These are phyloP conservation scores for Schizochytrium sp. DNA, from an alignment of 108 stramenopile genomes.

Conservation along the genomic window DNA sequence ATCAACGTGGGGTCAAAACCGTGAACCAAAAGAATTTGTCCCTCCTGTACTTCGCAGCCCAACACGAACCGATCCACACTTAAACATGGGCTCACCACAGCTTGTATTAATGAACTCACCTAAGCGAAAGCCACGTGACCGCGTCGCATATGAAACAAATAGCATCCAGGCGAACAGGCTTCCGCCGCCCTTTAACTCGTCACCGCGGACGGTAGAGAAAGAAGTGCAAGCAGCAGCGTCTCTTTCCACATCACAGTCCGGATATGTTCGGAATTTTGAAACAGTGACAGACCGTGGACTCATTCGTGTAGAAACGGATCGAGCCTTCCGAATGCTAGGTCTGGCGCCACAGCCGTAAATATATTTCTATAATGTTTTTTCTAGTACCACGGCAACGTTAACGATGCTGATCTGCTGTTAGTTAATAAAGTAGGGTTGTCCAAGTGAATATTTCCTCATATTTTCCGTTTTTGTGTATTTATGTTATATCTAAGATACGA, in stretches of 20 bases:
- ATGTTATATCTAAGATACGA: too few species aligned
- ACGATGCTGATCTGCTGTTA: too few species aligned
- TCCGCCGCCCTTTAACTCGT: slow-evolving; percentile 20
- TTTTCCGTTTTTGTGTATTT: too few species aligned
- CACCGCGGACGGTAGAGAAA: slow-evolving; percentile 3
- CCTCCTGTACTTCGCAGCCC: not conserved
- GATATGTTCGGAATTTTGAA: slow-evolving; percentile 52
- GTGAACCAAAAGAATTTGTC: slow-evolving; percentile 43
- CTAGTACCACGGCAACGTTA: too few species aligned
- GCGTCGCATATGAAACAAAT: not conserved
- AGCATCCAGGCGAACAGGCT: slow-evolving; percentile 4
- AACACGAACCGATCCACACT: not conserved
- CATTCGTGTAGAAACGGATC: slow-evolving; percentile 34
- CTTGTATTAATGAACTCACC: slow-evolving; percentile 22
- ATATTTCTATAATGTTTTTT: too few species aligned
- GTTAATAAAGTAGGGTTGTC: too few species aligned
- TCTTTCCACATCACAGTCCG: not conserved
- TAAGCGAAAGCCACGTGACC: not conserved
- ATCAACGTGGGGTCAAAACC: slow-evolving; percentile 50
- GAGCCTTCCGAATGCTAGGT: slow-evolving; percentile 2
- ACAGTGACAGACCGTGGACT: not conserved
- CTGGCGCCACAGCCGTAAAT: not conserved
- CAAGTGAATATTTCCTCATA: too few species aligned
- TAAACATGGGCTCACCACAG: not conserved
- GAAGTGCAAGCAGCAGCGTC: slow-evolving; percentile 6